A percentile compares a stretch with the other conserved stretches of the same genome.
These are phyloP conservation scores for Primulina eburnea DNA, from an alignment of 257 asterid genomes.

Conservation along the genomic window DNA sequence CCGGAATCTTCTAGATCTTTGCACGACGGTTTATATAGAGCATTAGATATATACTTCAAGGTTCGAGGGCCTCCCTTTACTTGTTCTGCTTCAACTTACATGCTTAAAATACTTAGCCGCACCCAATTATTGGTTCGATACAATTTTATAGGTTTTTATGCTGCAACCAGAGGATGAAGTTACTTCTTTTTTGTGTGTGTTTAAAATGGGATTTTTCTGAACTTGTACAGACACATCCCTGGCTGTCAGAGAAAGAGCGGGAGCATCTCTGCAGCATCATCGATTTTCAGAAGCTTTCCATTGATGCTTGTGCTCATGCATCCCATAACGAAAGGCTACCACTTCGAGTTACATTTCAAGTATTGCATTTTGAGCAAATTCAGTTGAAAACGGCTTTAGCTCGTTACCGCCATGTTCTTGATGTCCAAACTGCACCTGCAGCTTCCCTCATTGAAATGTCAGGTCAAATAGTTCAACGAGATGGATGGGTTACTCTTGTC, in stretches of 20 bases:
- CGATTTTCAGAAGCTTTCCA: conserved; percentile 83
- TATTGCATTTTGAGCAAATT: conserved; percentile 88
- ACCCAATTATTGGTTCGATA: no score
- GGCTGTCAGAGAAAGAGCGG: conserved; percentile 74
- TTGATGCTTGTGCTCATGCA: conserved; percentile 96
- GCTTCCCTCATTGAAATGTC: conserved; percentile 39
- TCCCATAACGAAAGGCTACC: conserved; percentile 91
- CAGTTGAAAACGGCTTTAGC: conserved; percentile 82
- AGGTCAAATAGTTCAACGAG: conserved; percentile 61
- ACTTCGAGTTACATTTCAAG: conserved; percentile 80
- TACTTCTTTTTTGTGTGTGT: no score
- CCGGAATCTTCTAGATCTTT: conserved; percentile 84
- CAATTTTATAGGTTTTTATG: no score
- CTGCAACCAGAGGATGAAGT: no score
- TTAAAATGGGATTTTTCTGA: not conserved
- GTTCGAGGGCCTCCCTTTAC: conserved; percentile 34
- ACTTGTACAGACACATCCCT: conserved; percentile 72
- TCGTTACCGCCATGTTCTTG: conserved; percentile 65
- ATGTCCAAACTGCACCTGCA: conserved; percentile 64
- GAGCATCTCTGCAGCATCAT: conserved; percentile 78
- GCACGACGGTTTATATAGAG: conserved; percentile 94
- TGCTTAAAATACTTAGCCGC: not conserved
- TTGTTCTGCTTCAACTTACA: conserved; percentile 2
- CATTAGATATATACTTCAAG: conserved; percentile 83
- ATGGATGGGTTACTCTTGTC: conserved; percentile 79